These are phyloP conservation scores for Austroboletus novae-zelandiae DNA, from an alignment of 1,284 basidiomycete species.

Conservation along the genomic window DNA sequence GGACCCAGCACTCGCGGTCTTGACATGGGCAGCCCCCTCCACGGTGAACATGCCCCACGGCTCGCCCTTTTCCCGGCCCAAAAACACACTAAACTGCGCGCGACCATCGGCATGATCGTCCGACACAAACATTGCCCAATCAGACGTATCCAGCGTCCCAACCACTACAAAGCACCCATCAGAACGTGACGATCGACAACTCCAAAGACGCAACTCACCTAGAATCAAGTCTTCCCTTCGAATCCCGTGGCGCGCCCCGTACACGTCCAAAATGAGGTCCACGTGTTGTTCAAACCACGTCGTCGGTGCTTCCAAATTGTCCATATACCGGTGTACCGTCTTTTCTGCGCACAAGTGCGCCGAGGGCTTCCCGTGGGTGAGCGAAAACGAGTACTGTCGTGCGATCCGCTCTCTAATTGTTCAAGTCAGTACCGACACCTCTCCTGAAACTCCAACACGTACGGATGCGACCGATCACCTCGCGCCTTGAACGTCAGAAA, in stretches of 20 bases:
- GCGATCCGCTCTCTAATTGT: slow-evolving; percentile 43
- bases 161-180: slow-evolving; percentile 48
- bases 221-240: slow-evolving; percentile 69
- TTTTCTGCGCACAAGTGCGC: slow-evolving; percentile 68
- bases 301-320: slow-evolving; percentile 57
- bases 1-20: slow-evolving; percentile 36
- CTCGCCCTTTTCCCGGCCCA: slow-evolving; percentile 44
- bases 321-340: slow-evolving; percentile 65
- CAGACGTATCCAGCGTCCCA: slow-evolving; percentile 63
- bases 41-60: slow-evolving; percentile 71
- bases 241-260: slow-evolving; percentile 51
- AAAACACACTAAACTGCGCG: slow-evolving; percentile 67
- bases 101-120: slow-evolving; percentile 62
- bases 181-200: not conserved
- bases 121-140: slow-evolving; percentile 69
- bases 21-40: slow-evolving; percentile 39
- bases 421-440: slow-evolving; percentile 10
- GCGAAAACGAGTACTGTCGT: slow-evolving; percentile 56
- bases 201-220: slow-evolving; percentile 40
- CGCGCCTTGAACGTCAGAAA: slow-evolving; percentile 45
- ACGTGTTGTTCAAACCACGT: slow-evolving; percentile 71
- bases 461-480: slow-evolving; percentile 38
- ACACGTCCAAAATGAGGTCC: slow-evolving; percentile 59
- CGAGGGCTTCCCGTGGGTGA: slow-evolving; percentile 61
- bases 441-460: slow-evolving; percentile 9